Percentiles rank a stretch among this genome's conserved stretches.
phyloP scores from a whole-genome alignment of 2,329 filamentous ascomycete species.

The Paraphoma sp. region DNA sequence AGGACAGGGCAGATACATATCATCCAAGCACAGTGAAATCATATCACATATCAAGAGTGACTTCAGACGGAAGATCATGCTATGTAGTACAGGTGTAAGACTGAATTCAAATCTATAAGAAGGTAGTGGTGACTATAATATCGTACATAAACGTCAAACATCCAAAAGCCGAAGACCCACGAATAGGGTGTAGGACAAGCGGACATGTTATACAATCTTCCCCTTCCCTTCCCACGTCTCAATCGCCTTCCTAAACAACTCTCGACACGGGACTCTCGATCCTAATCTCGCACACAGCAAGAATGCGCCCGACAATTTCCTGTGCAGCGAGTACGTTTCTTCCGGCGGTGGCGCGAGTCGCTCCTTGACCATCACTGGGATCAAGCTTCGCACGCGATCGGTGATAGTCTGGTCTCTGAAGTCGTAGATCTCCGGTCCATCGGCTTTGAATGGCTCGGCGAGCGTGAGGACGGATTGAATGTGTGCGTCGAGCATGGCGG shows the following conservation, averaged over 20 bases:
- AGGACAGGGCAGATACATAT: slow-evolving; percentile 22
- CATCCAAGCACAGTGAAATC: slow-evolving; percentile 20
- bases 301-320: slow-evolving; percentile 95
- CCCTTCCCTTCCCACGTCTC: slow-evolving; percentile 39
- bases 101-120: too few relatives aligned
- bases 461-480: slow-evolving; percentile 86
- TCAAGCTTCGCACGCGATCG: slow-evolving; percentile 84
- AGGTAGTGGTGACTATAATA: background rate
- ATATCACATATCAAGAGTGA: background rate
- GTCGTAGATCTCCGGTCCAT: slow-evolving; percentile 85
- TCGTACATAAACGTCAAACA: background rate
- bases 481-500: slow-evolving; percentile 87
- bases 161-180: background rate
- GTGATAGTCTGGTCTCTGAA: slow-evolving; percentile 96
- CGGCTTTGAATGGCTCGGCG: slow-evolving; percentile 81
- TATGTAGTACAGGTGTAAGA: too few relatives aligned
- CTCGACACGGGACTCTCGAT: slow-evolving; percentile 80
- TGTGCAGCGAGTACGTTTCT: slow-evolving; percentile 94
- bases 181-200: background rate
- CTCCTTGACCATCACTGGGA: slow-evolving; percentile 92
- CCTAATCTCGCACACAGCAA: slow-evolving; percentile 86
- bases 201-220: slow-evolving; percentile 17
- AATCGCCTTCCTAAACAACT: slow-evolving; percentile 73
- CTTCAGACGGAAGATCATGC: too few relatives aligned
- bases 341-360: slow-evolving; percentile 89